Conservation (phyloP, 1,284 basidiomycete genomes). For the Apiotrichum siamense region DNA sequence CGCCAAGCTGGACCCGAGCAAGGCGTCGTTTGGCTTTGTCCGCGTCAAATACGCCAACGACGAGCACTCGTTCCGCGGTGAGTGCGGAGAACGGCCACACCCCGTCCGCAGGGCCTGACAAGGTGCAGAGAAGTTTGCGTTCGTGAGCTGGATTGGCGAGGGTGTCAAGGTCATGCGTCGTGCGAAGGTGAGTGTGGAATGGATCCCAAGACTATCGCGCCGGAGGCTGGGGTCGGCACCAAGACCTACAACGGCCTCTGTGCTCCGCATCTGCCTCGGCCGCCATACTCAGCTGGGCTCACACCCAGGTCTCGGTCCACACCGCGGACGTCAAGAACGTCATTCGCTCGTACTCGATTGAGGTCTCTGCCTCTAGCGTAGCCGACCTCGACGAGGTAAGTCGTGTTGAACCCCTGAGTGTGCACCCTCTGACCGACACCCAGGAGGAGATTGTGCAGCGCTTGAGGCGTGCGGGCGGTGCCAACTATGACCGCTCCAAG, state of each 20-base stretch:
- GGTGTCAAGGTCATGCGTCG: conserved; percentile 82
- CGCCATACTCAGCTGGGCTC: too few relatives aligned
- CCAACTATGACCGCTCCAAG: conserved; percentile 47
- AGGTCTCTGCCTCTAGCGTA: conserved; percentile 71
- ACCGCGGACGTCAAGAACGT: conserved; percentile 74
- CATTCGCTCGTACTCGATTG: conserved; percentile 72
- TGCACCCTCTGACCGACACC: neutral
- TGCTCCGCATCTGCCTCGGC: too few relatives aligned
- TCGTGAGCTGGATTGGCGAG: conserved; percentile 83
- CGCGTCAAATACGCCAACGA: conserved; percentile 73
- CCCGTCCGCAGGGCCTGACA: neutral
- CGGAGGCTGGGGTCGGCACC: too few relatives aligned
- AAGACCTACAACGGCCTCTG: too few relatives aligned
- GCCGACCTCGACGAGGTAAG: conserved; percentile 73
- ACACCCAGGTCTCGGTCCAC: conserved; percentile 73
- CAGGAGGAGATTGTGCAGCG: conserved; percentile 38
- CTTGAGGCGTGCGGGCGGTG: conserved; percentile 39
- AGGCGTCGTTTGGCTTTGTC: conserved; percentile 74
- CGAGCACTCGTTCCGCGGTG: conserved; percentile 58
- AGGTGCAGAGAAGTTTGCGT: conserved; percentile 72
- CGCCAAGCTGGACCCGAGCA: conserved; percentile 63
- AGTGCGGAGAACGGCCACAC: neutral
- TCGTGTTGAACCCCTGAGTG: too few relatives aligned
- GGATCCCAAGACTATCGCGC: too few relatives aligned
- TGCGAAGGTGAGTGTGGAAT: conserved; percentile 61